Base-by-base conservation (phyloP, 192 early-diverging fungal species). In the Podila verticillata region DNA sequence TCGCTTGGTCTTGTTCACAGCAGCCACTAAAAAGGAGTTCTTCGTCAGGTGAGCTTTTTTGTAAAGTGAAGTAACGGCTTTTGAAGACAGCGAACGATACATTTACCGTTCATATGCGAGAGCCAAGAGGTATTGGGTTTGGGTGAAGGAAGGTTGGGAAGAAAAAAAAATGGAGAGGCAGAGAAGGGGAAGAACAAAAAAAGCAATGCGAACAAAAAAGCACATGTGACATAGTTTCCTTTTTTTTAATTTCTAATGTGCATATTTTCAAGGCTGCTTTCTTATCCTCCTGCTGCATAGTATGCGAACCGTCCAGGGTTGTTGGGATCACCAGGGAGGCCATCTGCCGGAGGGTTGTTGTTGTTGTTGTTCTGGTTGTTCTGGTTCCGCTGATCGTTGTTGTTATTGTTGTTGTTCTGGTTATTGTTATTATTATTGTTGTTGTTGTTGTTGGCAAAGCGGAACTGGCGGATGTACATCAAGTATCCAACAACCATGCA, bases 401-500 rank as follows among this genome's bases (percentile, higher is more conserved):
- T 66, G 51, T 60, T 60, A 12, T 31, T 64, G 48, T 48, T 65
- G 47, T 35, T 59, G 31, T 60, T 59, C 35, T 59, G 57, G 48
- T 48, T 73, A 30, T 30, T 66, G 17, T 44, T 65, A 48, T 15
- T 56, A 49, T 69, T 66, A 63, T 39, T 69, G 57, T 51, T 66
- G 61, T 20, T 56, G n/a, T 39, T 65, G 44, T 51, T 82, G 49
- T 57, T 30, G 30, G 74, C 82, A 61, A 87, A 87, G 61, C 89
- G 65, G 49, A 86, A 85, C 64, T 89, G 88, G 7, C 89, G 84
- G 3, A 91, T 82, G 79, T 91, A 91, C 49, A 91, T 84, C 61
- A 91, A 60, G 65, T 84, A 89, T 0, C 85, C 88, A 57, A 91
- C 82, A 17, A 88, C 62, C 48, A 84, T 61, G 65, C 88, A 89